Evolutionary conservation across 495 filamentous ascomycete genomes (phyloP).

Genomic region (Lindgomyces ingoldianus): DNA sequence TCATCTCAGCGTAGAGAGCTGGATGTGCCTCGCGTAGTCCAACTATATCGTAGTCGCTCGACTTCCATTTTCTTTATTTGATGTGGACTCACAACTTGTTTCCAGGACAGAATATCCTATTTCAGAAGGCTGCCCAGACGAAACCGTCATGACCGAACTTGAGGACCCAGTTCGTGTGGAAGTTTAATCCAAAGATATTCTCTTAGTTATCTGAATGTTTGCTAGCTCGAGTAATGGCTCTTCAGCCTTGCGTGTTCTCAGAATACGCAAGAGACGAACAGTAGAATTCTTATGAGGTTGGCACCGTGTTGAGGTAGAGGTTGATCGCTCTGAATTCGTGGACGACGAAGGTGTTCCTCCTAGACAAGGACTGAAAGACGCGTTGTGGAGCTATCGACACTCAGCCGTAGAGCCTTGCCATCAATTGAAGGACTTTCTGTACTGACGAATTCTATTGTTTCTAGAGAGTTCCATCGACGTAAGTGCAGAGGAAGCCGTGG

Average conservation of each 20-base stretch:
- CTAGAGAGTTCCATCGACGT: conserved; percentile 16
- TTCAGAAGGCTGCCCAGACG: conserved; percentile 8
- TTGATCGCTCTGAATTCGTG: not conserved
- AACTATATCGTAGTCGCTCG: conserved; percentile 38
- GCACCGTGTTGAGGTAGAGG: not conserved
- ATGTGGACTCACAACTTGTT: not conserved
- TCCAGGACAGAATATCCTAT: not conserved
- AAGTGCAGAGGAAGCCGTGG: conserved; percentile 6
- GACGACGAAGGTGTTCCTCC: not conserved
- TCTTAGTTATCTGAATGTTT: conserved; percentile 12
- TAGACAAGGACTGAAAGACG: not conserved
- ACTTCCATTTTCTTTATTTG: conserved; percentile 34
- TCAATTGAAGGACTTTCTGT: not conserved
- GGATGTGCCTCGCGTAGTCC: conserved; percentile 37
- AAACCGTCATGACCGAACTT: conserved; percentile 8
- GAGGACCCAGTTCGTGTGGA: conserved; percentile 2
- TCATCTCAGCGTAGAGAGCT: conserved; percentile 44
- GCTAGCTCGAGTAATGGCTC: conserved; percentile 1
- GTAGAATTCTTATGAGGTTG: not conserved
- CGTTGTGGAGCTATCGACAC: not conserved
- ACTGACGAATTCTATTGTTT: conserved; percentile 15
- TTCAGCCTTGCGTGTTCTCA: not conserved
- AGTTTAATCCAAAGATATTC: not conserved
- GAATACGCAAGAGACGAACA: not conserved
- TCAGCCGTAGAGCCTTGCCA: not conserved